phyloP scores from a whole-genome alignment of 2,329 filamentous ascomycete species.

The Colletotrichum sojae region DNA sequence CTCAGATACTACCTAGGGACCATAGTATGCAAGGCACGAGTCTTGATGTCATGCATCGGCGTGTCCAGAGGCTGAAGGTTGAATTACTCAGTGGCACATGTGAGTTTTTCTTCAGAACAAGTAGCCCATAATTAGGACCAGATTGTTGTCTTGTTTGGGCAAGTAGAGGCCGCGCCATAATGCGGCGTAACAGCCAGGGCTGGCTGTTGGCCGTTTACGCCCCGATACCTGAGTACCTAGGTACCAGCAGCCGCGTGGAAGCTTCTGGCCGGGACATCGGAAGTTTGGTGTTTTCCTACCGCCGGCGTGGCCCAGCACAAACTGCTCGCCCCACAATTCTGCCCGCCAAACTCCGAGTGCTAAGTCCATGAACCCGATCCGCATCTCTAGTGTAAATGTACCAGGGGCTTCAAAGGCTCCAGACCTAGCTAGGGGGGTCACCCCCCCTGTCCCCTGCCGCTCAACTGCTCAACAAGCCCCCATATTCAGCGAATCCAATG shows the following conservation, averaged over 20 bases:
- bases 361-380: constrained; percentile 36
- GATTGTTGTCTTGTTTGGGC: neutral
- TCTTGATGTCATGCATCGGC: constrained; percentile 21
- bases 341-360: constrained; percentile 40
- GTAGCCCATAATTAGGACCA: neutral
- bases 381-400: neutral
- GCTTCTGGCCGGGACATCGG: constrained; percentile 17
- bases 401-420: too few relatives aligned
- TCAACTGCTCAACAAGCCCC: constrained; percentile 37
- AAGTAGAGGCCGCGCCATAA: neutral
- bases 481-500: neutral
- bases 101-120: neutral
- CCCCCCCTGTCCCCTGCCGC: constrained; percentile 18
- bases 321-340: constrained; percentile 23
- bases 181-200: constrained; percentile 1
- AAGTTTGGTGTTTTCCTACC: constrained; percentile 23
- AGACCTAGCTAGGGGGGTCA: too few relatives aligned
- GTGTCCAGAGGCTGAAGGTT: neutral
- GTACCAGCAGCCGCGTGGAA: neutral
- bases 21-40: neutral
- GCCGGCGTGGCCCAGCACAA: constrained; percentile 31
- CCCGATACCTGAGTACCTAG: neutral
- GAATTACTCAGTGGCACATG: neutral
- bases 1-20: too few relatives aligned
- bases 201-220: neutral